Conservation (phyloP, 2,329 filamentous ascomycete species). For the Myriosclerotinia scirpicola region DNA sequence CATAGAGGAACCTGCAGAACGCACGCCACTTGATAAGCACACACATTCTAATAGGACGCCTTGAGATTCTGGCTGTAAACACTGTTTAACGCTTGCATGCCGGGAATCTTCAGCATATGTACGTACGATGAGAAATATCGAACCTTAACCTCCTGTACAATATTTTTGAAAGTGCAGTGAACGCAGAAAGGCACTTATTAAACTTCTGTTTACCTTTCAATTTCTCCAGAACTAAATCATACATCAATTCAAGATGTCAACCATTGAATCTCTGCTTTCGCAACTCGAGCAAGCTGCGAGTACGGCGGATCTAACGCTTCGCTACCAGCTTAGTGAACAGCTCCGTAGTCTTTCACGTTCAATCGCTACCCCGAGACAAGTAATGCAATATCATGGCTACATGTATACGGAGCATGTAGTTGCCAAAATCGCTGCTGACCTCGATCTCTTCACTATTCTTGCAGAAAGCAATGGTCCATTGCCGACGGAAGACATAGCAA, state of each 20-base stretch:
- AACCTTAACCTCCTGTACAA: no score
- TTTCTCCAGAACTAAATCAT: no score
- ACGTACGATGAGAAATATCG: no score
- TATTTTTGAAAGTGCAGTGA: no score
- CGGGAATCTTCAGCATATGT: no score
- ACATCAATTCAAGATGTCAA: background rate
- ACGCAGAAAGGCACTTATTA: background rate
- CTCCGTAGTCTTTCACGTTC: conserved; percentile 5
- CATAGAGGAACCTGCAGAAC: no score
- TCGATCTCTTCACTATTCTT: background rate
- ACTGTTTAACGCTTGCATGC: no score
- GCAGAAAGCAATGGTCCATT: background rate
- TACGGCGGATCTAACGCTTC: background rate
- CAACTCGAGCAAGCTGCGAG: conserved; percentile 8
- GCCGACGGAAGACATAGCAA: background rate
- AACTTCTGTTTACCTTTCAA: background rate
- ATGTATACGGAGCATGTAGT: conserved; percentile 2
- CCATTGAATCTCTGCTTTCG: conserved; percentile 1
- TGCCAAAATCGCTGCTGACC: background rate
- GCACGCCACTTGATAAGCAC: no score
- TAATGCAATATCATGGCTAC: conserved; percentile 11
- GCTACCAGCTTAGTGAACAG: background rate
- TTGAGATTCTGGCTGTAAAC: no score
- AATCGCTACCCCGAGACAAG: conserved; percentile 9
- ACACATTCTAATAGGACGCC: no score